Evolutionary conservation across 2,329 filamentous ascomycete species (phyloP).

Genomic region (Elsinoe necatrix): DNA sequence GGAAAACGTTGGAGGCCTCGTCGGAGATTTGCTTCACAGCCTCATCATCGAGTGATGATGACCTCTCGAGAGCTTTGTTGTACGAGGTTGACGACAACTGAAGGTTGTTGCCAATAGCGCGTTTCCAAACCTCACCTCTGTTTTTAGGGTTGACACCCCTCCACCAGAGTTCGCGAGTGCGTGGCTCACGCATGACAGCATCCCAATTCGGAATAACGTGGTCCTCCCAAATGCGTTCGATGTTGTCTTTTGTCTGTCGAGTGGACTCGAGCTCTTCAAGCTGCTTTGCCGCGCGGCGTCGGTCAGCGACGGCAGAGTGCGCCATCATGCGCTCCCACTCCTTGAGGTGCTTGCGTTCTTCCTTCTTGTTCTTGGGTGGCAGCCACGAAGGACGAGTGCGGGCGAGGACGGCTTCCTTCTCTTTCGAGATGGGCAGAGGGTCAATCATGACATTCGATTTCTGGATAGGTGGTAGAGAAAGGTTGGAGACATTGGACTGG

Average conservation of each 20-base stretch:
- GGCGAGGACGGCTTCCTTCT: slow-evolving; percentile 76
- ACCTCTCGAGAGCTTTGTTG: slow-evolving; percentile 60
- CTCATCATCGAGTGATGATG: slow-evolving; percentile 51
- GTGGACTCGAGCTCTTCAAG: slow-evolving; percentile 46
- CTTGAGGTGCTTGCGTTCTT: slow-evolving; percentile 81
- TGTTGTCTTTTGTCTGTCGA: slow-evolving; percentile 42
- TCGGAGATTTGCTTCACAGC: slow-evolving; percentile 51
- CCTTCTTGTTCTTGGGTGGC: slow-evolving; percentile 77
- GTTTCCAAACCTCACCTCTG: slow-evolving; percentile 60
- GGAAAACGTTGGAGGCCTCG: slow-evolving; percentile 61
- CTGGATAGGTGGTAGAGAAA: slow-evolving; percentile 56
- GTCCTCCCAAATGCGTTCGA: slow-evolving; percentile 61
- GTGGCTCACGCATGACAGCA: slow-evolving; percentile 57
- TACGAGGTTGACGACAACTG: slow-evolving; percentile 60
- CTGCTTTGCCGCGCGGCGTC: slow-evolving; percentile 40
- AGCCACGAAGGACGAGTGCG: slow-evolving; percentile 73
- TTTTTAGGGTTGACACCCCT: slow-evolving; percentile 63
- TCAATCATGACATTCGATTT: slow-evolving; percentile 76
- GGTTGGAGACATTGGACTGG: slow-evolving; percentile 25
- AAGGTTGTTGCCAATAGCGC: slow-evolving; percentile 65
- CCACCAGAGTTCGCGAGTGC: slow-evolving; percentile 75
- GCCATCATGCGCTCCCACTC: slow-evolving; percentile 80
- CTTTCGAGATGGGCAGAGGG: slow-evolving; percentile 72
- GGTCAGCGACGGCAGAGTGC: slow-evolving; percentile 50
- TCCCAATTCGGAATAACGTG: slow-evolving; percentile 71